Percentiles rank a stretch among this genome's conserved stretches.
Evolutionary conservation across 148 eudicot species (phyloP).

Genomic region (Chenopodium album): DNA sequence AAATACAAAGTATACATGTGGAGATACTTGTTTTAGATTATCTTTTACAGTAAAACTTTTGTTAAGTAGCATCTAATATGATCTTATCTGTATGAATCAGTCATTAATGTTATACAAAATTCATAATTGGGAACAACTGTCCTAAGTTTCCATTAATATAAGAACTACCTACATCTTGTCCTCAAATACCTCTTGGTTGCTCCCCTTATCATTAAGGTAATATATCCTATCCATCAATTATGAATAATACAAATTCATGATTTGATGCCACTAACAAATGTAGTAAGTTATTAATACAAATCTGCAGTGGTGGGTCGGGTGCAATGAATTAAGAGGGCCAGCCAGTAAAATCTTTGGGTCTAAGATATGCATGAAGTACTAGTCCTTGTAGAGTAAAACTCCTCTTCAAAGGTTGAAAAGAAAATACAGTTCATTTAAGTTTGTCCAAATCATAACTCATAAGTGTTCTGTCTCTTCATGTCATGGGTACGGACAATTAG

Average conservation of each 20-base stretch:
- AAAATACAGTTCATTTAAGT: background rate
- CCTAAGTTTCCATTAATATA: background rate
- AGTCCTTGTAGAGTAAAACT: constrained; percentile 6
- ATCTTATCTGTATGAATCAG: background rate
- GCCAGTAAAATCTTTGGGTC: constrained; percentile 11
- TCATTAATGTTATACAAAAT: background rate
- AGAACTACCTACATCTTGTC: background rate
- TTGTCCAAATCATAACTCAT: background rate
- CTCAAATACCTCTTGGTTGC: background rate
- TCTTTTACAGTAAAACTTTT: background rate
- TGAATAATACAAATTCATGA: background rate
- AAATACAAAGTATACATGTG: background rate
- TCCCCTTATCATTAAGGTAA: background rate
- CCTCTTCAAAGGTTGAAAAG: background rate
- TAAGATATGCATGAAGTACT: background rate
- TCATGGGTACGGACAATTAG: background rate
- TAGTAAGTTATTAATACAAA: constrained; percentile 9
- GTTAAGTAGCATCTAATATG: too few species aligned
- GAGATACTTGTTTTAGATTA: background rate
- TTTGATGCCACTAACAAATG: constrained; percentile 2
- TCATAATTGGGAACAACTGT: background rate
- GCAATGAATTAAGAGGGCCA: constrained; percentile 12
- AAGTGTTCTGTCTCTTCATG: background rate
- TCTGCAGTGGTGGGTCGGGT: background rate
- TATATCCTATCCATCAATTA: background rate